Conservation (phyloP, 179 eudicot genomes). For the Heliamphora ciliata region DNA sequence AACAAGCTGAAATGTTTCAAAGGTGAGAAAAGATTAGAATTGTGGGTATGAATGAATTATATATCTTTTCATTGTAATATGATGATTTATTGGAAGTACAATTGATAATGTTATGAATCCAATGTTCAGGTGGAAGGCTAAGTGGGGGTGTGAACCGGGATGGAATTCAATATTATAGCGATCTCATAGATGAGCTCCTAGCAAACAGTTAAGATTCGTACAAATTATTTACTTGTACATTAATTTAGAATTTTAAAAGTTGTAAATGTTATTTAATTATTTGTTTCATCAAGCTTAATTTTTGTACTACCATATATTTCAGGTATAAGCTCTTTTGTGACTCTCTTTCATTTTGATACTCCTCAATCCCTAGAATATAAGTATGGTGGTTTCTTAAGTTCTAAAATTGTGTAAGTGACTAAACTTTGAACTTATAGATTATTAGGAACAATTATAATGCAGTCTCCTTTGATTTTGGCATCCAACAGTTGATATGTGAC, state of each 20-base stretch:
- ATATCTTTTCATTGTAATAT: too few relatives aligned
- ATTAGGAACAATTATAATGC: too few relatives aligned
- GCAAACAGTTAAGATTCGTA: background rate
- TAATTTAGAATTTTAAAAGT: too few relatives aligned
- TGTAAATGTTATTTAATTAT: too few relatives aligned
- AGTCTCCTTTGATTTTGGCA: too few relatives aligned
- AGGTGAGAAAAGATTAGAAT: too few relatives aligned
- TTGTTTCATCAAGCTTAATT: background rate
- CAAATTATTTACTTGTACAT: background rate
- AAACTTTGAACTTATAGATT: background rate
- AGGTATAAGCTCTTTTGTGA: too few relatives aligned
- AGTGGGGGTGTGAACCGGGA: constrained; percentile 14
- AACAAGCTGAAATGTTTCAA: too few relatives aligned
- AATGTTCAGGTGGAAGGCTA: constrained; percentile 9
- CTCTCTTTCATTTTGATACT: background rate
- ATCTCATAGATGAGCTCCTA: constrained; percentile 16
- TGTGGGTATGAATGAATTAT: too few relatives aligned
- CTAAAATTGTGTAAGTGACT: constrained; percentile 14
- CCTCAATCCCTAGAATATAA: background rate
- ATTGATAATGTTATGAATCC: too few relatives aligned
- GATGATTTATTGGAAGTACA: too few relatives aligned
- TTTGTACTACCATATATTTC: background rate
- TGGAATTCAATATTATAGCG: constrained; percentile 15
- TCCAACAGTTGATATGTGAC: too few relatives aligned
- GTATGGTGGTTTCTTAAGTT: constrained; percentile 17